These are phyloP conservation scores for Lycium barbarum DNA, from an alignment of 257 asterid genomes.

Conservation along the genomic window DNA sequence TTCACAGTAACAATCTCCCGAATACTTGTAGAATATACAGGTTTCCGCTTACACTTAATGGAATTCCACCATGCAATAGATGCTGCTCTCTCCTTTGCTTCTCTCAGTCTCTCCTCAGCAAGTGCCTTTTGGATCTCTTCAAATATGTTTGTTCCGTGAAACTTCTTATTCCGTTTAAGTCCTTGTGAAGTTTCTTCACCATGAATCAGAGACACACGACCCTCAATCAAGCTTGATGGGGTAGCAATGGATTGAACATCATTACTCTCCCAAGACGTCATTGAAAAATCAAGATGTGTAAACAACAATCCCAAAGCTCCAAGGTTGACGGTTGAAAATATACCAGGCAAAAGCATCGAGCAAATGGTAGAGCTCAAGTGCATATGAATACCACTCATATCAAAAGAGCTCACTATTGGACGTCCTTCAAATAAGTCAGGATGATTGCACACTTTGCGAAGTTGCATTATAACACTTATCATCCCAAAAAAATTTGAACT, in stretches of 20 bases:
- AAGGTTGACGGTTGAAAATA: slow-evolving; percentile 76
- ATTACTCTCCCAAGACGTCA: slow-evolving; percentile 94
- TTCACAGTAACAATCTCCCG: slow-evolving; percentile 73
- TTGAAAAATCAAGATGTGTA: slow-evolving; percentile 80
- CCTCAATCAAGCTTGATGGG: slow-evolving; percentile 74
- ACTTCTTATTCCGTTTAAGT: slow-evolving; percentile 50
- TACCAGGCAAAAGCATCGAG: slow-evolving; percentile 60
- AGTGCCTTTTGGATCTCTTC: slow-evolving; percentile 78
- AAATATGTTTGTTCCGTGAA: slow-evolving; percentile 63
- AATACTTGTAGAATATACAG: slow-evolving; percentile 74
- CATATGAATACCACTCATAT: slow-evolving; percentile 83
- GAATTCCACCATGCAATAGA: slow-evolving; percentile 97
- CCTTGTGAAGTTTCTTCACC: slow-evolving; percentile 50
- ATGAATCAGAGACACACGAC: slow-evolving; percentile 44
- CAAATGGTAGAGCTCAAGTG: slow-evolving; percentile 87
- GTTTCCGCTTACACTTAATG: slow-evolving; percentile 84
- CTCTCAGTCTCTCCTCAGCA: slow-evolving; percentile 66
- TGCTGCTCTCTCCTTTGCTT: slow-evolving; percentile 77
- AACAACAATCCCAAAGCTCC: slow-evolving; percentile 76
- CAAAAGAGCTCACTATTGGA: slow-evolving; percentile 94
- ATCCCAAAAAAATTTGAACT: slow-evolving; percentile 94
- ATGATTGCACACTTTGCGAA: slow-evolving; percentile 99
- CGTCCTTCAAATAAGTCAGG: slow-evolving; percentile 99
- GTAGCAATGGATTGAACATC: slow-evolving; percentile 85
- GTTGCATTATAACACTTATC: slow-evolving; percentile 99